Conservation (phyloP, 371 early-diverging fungal genomes). For the Ordospora colligata region DNA sequence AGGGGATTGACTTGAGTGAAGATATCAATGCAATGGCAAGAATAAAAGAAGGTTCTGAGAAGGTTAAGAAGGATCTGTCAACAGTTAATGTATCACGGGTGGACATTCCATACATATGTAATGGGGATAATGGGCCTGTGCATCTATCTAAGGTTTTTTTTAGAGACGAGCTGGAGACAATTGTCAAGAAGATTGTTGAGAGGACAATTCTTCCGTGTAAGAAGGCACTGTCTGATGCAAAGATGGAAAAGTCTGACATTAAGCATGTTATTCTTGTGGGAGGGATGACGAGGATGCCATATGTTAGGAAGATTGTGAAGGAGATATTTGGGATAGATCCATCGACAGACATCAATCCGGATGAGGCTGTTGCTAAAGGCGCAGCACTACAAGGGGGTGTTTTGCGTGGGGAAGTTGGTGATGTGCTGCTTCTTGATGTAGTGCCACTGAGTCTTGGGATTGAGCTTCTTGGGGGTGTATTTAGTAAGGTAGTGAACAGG, state of each 20-base stretch:
- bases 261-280: constrained; percentile 94
- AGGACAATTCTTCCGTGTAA: constrained; percentile 83
- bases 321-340: constrained; percentile 77
- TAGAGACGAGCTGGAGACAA: constrained; percentile 75
- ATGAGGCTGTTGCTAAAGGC: constrained; percentile 95
- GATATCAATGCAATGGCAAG: constrained; percentile 64
- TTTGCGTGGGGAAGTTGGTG: constrained; percentile 74
- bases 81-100: constrained; percentile 65
- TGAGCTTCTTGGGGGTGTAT: constrained; percentile 72
- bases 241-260: constrained; percentile 69
- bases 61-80: constrained; percentile 92
- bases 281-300: constrained; percentile 95
- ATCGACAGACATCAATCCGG: constrained; percentile 85
- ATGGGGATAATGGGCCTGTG: constrained; percentile 79
- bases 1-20: constrained; percentile 60
- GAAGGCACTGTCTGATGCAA: constrained; percentile 87
- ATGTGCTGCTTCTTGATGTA: constrained; percentile 87
- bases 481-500: constrained; percentile 85
- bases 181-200: constrained; percentile 71
- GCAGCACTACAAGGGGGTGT: constrained; percentile 97
- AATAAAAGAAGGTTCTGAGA: constrained; percentile 87
- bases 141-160: constrained; percentile 82
- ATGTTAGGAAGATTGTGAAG: constrained; percentile 82
- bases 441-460: constrained; percentile 88
- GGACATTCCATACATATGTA: constrained; percentile 83